phyloP scores from a whole-genome alignment of 2,329 filamentous ascomycete species.

The Talaromyces islandicus region DNA sequence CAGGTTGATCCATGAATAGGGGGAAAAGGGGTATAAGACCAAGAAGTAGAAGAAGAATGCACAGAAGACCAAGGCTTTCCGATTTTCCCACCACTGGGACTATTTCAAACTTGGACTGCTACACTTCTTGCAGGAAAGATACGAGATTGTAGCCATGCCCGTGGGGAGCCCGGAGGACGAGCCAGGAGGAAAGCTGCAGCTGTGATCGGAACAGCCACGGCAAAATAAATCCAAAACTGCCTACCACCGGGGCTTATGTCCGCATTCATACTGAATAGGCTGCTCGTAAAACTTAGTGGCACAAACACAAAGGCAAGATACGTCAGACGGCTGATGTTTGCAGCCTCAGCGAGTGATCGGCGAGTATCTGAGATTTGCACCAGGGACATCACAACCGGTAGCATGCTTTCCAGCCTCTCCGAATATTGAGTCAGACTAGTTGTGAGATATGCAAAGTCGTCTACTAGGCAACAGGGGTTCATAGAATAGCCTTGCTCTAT shows the following conservation, averaged over 20 bases:
- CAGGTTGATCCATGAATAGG: background rate
- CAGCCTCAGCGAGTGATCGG: background rate
- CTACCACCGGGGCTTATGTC: background rate
- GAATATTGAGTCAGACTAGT: background rate
- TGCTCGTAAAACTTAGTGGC: background rate
- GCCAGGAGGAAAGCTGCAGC: background rate
- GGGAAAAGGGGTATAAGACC: background rate
- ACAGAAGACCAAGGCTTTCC: background rate
- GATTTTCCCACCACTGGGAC: background rate
- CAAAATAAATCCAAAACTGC: constrained; percentile 5
- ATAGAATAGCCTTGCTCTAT: background rate
- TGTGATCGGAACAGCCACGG: background rate
- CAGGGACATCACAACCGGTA: background rate
- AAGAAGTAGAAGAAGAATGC: background rate
- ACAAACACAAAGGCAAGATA: constrained; percentile 2
- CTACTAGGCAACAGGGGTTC: background rate
- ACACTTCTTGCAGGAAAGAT: background rate
- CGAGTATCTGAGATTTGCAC: background rate
- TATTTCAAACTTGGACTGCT: background rate
- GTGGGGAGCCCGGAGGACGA: background rate
- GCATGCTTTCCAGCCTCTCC: background rate
- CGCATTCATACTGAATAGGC: constrained; percentile 1
- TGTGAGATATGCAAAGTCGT: background rate
- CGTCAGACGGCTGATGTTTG: background rate
- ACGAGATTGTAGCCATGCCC: background rate